Base-by-base conservation (phyloP, 306 rosid genomes). In the Begonia fuchsioides region DNA sequence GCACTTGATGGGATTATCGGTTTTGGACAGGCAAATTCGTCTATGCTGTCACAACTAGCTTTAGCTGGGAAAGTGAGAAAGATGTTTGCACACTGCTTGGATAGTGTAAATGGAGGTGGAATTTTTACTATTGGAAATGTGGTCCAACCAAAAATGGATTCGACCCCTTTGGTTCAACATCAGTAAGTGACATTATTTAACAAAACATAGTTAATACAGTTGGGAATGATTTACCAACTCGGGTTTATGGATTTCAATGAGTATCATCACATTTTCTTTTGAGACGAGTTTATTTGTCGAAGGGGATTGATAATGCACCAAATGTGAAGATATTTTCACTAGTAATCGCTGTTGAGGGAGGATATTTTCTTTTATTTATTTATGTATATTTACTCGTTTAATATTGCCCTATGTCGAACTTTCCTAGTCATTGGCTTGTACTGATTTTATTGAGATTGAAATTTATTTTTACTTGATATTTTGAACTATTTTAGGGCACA, bases 11-110 rank as follows among this genome's bases (percentile, higher is more conserved):
- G 98, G 56, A 73, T 92, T 60, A 62, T 92, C 40, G 99, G 96
- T 68, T 92, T 92, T 58, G 99, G 99, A 54, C 96, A 92, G 73
- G 57, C 96, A 51, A 82, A 86, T 73, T 61, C 88, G 15, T 92
- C 98, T 10, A 75, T 77, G 67, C 72, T 86, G 50, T 92, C 96
- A 15, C 98, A 92, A 76, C 86, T 92, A 52, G 85, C 93, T 69
- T 63, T 78, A 48, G 47, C 81, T 51, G 83, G 86, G 73, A 86
- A 72, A 68, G 94, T 80, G 67, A 79, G 70, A 72, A 82, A 69
- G 52, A 38, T 71, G 58, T 86, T 92, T 70, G 74, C 98, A 4
- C 98, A 92, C 71, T 92, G 98, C 71, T 82, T 92, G 62, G 94
- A 92, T 69, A 80, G 43, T 46, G 26, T 17, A n/a, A 17, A 35